phyloP scores from a whole-genome alignment of 306 rosid species.

The Lathyrus oleraceus region DNA sequence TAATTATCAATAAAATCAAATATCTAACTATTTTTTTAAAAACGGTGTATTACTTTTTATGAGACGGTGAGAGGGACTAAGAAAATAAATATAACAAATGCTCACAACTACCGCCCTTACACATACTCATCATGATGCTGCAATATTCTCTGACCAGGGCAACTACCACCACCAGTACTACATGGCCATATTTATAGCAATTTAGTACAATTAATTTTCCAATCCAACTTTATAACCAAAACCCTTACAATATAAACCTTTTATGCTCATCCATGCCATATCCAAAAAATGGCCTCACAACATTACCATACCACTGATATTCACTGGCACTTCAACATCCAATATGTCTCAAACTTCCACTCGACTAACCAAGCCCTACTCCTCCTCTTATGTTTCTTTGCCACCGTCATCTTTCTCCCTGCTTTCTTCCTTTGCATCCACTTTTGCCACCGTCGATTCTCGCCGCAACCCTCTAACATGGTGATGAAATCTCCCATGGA shows the following conservation, averaged over 20 bases:
- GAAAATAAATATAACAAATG: conserved; percentile 30
- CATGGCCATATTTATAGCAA: conserved; percentile 21
- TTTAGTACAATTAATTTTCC: conserved; percentile 17
- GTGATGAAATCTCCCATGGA: neutral
- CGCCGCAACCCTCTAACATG: neutral
- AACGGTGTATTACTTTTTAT: no score
- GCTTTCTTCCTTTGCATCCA: conserved; percentile 30
- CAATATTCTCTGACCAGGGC: neutral
- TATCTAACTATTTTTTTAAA: no score
- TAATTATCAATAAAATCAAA: no score
- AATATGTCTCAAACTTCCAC: conserved; percentile 3
- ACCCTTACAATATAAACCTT: neutral
- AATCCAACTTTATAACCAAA: conserved; percentile 9
- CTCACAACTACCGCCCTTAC: conserved; percentile 42
- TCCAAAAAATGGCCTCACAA: conserved; percentile 33
- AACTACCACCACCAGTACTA: conserved; percentile 26
- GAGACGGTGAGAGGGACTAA: no score
- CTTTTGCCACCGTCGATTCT: conserved; percentile 21
- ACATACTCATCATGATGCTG: conserved; percentile 11
- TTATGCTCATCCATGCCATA: neutral
- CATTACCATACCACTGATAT: conserved; percentile 8
- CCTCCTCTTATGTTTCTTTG: conserved; percentile 30
- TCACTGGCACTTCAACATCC: conserved; percentile 29
- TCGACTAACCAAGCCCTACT: conserved; percentile 23
- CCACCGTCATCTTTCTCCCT: conserved; percentile 23